Base-by-base conservation (phyloP, 805 yeast species). In the Candida cerambycidarum region DNA sequence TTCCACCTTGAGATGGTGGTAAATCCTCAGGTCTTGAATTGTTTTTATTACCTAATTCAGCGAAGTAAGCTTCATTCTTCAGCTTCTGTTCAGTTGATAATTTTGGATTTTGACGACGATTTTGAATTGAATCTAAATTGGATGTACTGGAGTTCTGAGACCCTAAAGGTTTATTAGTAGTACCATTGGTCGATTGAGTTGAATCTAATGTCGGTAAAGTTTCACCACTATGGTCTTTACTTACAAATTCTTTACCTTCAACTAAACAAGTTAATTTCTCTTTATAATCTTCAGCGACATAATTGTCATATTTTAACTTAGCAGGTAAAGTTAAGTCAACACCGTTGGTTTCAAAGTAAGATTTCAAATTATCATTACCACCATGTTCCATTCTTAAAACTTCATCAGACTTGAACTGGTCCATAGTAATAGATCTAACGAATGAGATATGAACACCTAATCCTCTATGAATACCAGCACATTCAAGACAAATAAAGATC, bases 341-440 rank as follows among this genome's bases (percentile, higher is more conserved):
- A 17, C 96, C 96, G 61, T 89, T 82, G 8, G 73, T 65, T 34
- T 68, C 74, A 59, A 93, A 82, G 59, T 83, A 93, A 44, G 68
- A 71, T 23, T 71, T 76, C 54, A 93, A 86, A 18, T 78, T 78
- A 42, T 79, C 85, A 59, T 93, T 93, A 16, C 99, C 99, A 44
- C 99, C 99, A 46, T 80, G 67, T 58, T 92, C 97, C 98, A 93
- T 92, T 46, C 95, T 73, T 51, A 78, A 67, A 44, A 90, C 75
- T 62, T 93, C 99, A 31, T 90, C 96, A 3, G 89, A 83, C 69
- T 92, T 93, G 73, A 95, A 93, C 69, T 89, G 97, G 65, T 93
- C 99, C 99, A 93, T 93, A 6, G 98, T 93, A 54, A 93, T 90
- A 19, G 96, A 85, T 60, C 99, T 77, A 28, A 93, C 98, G 70